Conservation (phyloP, 164 flowering plant species). For the Stephania yunnanensis region DNA sequence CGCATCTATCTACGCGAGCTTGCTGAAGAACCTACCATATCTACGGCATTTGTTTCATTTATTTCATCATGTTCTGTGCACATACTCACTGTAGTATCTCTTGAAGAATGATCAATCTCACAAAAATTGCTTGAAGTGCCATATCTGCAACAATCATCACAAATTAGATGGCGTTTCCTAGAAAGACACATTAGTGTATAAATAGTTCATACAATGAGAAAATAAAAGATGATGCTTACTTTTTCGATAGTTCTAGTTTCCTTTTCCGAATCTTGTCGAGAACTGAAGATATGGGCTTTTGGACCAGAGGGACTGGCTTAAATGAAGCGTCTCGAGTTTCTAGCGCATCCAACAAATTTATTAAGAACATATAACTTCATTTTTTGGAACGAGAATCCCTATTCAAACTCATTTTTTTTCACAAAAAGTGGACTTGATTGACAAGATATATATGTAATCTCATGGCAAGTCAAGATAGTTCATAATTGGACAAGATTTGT, state of each 20-base stretch:
- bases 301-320: constrained; percentile 55
- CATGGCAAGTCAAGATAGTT: neutral
- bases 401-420: neutral
- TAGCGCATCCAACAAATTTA: constrained; percentile 11
- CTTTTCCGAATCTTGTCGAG: constrained; percentile 77
- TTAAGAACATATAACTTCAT: neutral
- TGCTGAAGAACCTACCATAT: constrained; percentile 1
- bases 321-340: constrained; percentile 75
- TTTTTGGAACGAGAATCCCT: neutral
- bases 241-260: constrained; percentile 60
- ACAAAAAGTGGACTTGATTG: no score
- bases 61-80: constrained; percentile 14
- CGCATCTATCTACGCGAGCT: neutral
- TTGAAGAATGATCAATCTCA: constrained; percentile 15
- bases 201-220: neutral
- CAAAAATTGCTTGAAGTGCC: constrained; percentile 14
- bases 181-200: neutral
- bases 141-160: constrained; percentile 25
- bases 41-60: constrained; percentile 9
- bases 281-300: constrained; percentile 77
- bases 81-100: constrained; percentile 18
- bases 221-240: constrained; percentile 31
- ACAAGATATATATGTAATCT: no score
- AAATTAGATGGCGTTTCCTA: neutral
- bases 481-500: neutral